phyloP scores from a whole-genome alignment of 2,329 filamentous ascomycete species.

The Didymella glomerata region DNA sequence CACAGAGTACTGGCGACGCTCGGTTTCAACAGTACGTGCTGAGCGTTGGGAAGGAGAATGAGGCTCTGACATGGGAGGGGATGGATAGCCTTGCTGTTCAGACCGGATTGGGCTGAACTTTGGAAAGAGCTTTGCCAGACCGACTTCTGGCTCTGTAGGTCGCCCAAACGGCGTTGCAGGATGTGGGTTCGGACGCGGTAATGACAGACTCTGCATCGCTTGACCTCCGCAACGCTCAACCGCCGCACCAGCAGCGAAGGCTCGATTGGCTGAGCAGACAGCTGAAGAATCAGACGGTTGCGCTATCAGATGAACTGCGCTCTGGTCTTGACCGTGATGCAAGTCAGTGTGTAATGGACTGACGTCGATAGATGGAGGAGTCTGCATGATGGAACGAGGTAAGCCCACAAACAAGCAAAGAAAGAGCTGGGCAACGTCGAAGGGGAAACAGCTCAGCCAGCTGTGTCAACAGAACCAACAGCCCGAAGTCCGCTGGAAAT shows the following conservation, averaged over 20 bases:
- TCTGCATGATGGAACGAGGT: conserved; percentile 46
- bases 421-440: conserved; percentile 27
- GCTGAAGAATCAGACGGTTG: conserved; percentile 29
- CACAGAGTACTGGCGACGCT: conserved; percentile 41
- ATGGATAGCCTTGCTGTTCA: conserved; percentile 55
- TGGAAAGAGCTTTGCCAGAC: conserved; percentile 44
- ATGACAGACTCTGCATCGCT: conserved; percentile 55
- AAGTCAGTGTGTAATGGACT: conserved; percentile 30
- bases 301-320: conserved; percentile 27
- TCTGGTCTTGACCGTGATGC: conserved; percentile 31
- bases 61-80: conserved; percentile 62
- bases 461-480: conserved; percentile 7
- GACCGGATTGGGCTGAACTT: conserved; percentile 49
- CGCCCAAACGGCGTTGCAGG: conserved; percentile 50
- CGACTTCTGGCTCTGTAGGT: conserved; percentile 47
- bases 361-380: conserved; percentile 34
- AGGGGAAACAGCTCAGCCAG: conserved; percentile 14
- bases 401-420: conserved; percentile 40
- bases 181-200: conserved; percentile 49
- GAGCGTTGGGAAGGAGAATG: conserved; percentile 54
- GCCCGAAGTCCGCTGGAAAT: conserved; percentile 2
- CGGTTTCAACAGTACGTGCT: conserved; percentile 47
- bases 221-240: conserved; percentile 48
- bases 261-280: conserved; percentile 38
- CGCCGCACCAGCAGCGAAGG: conserved; percentile 48